Base-by-base conservation (phyloP, 2,329 filamentous ascomycete genomes). In the Colletotrichum brevisporum region DNA sequence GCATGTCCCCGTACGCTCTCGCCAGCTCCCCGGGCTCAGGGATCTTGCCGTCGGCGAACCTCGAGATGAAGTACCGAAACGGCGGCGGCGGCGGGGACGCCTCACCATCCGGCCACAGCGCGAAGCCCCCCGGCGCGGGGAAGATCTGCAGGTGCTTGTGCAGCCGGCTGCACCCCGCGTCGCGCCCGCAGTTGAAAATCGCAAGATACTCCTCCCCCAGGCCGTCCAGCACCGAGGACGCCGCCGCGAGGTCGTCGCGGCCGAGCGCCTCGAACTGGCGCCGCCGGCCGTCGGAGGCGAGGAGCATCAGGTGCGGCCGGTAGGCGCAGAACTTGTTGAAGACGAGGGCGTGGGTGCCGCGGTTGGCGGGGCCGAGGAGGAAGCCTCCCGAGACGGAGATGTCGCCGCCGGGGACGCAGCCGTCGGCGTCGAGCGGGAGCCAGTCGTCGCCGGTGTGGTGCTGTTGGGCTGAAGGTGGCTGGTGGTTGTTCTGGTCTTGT, bases 121-220 rank as follows among this genome's bases (percentile, higher is more conserved):
- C 63, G 69, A 81, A 77, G 66, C 57, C 75, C 73, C 2, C 75
- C 74, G 57, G 69, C 12, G 64, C 70, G 6, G 81, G 82, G 6
- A 84, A 73, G 1, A 81, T 71, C 70, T 87, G 85, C 68, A 86
- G 68, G 75, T 86, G 84, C 74, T 87, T 87, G 70, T 87, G 85
- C 56, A 81, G 73, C 10, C 84, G 73, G 60, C 83, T 85, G 61
- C 83, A 84, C 1, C 84, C 84, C 6, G 80, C 82, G 4, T 76
- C 76, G 47, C 78, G 76, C 0, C 80, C 79, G 73, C 85, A 84
- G 71, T 87, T 87, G 75, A 81, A 87, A 18, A 86, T 81, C 15
- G 79, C 74, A 64, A 83, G 78, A 67, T 82, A 77, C 6, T 78
- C 73, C 8, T 70, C 24, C 4, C 71, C 64, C 26, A 70, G 9